phyloP scores from a whole-genome alignment of 768 basidiomycete genomes.

The Mycena pura region DNA sequence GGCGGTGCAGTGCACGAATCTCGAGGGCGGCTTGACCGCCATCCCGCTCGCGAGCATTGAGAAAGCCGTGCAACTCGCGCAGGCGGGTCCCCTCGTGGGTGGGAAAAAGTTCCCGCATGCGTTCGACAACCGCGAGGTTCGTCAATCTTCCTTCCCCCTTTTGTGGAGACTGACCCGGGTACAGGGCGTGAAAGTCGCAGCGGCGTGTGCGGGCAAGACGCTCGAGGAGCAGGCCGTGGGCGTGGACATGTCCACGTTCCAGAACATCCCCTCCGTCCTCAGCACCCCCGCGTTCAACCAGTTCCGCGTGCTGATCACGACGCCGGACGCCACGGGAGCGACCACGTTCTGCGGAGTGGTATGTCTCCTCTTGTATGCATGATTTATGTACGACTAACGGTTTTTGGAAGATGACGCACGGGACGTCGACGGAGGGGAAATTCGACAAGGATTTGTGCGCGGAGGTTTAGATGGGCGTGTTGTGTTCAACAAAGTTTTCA shows the following conservation, averaged over 20 bases:
- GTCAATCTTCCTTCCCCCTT: background rate
- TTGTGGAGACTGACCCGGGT: background rate
- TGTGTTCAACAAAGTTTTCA: background rate
- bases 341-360: slow-evolving; percentile 26
- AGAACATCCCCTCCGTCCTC: slow-evolving; percentile 20
- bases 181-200: slow-evolving; percentile 11
- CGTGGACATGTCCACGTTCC: slow-evolving; percentile 17
- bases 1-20: slow-evolving; percentile 11
- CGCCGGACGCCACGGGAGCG: slow-evolving; percentile 19
- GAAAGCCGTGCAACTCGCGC: slow-evolving; percentile 15
- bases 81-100: slow-evolving; percentile 12
- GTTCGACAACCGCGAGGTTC: slow-evolving; percentile 17
- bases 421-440: slow-evolving; percentile 14
- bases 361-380: background rate
- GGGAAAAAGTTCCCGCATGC: slow-evolving; percentile 20
- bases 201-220: slow-evolving; percentile 16
- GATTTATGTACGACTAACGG: background rate
- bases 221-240: slow-evolving; percentile 25
- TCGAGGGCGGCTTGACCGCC: background rate
- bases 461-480: slow-evolving; percentile 28
- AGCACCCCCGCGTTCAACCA: slow-evolving; percentile 19
- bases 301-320: slow-evolving; percentile 28
- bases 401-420: slow-evolving; percentile 19
- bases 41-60: slow-evolving; percentile 15
- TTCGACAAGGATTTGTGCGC: slow-evolving; percentile 21